Evolutionary conservation across 1,284 basidiomycete species (phyloP), one percentile per base, ranked within the genome.

Genomic region (Puccinia triticina): DNA sequence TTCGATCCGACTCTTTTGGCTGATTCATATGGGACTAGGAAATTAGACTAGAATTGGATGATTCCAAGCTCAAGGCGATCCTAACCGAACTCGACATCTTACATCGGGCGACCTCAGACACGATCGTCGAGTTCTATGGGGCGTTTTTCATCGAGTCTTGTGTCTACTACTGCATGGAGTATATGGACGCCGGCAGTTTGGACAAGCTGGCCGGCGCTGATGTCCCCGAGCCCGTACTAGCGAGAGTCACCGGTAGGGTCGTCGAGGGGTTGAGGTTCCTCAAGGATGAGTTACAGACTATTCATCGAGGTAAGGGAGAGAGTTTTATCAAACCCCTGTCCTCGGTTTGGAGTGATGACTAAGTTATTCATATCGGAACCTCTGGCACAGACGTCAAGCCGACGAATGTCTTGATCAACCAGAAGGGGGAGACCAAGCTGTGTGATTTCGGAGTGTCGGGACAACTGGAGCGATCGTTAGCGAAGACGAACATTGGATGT

Each of bases 111-210:
- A 91, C 92, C 37, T 92, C 93, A 18, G 93, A 93, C 8, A 92
- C 94, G 87, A 98, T 99, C 84, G 94, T 99, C 86, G 96, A 98
- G 85, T 99, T 99, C 85, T 98, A 97, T 87, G 96, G 96, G 66
- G 96, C 96, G 2, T 99, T 99, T 89, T 98, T 98, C 87, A 95
- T 98, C 87, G 96, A 99, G 87, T 94, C 93, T 34, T 99, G 94
- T 88, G 96, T 99, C 53, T 98, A 98, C 88, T 98, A 98, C 88
- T 98, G 96, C 88, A 98, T 99, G 95, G 96, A 99, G 89, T 95
- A 93, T 88, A 98, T 99, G 96, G 95, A 99, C 86, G 95, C 94
- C 2, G 95, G 96, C 23, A 93, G 92, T 82, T 89, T 99, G 72
- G 96, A 98, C 87, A 95, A 94, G 84, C 90, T 98, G 0, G 91